Evolutionary conservation across 768 basidiomycete genomes (phyloP).

Genomic region (Amanita brunnescens): DNA sequence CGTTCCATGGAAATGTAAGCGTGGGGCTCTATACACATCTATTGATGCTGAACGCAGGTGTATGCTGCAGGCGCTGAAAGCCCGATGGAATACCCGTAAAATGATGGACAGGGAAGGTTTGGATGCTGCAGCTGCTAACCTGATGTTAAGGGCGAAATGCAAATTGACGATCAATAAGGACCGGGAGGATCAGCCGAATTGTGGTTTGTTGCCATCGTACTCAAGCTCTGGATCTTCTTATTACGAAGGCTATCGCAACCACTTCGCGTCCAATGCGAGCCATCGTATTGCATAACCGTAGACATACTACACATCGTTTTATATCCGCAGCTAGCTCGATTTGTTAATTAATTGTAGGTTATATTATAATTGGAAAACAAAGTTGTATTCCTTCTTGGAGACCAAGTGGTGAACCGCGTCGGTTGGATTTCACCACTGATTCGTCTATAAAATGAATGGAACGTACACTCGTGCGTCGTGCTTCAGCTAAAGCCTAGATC

Average conservation of each 20-base stretch:
- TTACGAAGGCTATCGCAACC: not conserved
- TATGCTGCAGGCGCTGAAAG: not conserved
- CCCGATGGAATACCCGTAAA: not conserved
- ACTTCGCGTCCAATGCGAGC: not conserved
- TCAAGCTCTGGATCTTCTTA: not conserved
- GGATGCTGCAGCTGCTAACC: not conserved
- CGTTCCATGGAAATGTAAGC: slow-evolving; percentile 11
- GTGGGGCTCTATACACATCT: not conserved
- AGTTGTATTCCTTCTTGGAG: too few species aligned
- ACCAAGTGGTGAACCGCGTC: too few species aligned
- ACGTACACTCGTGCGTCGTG: too few species aligned
- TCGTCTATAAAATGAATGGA: too few species aligned
- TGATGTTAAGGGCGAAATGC: not conserved
- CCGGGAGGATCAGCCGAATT: too few species aligned
- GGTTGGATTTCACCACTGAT: too few species aligned
- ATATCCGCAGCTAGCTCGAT: not conserved
- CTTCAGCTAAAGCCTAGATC: too few species aligned
- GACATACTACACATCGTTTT: not conserved
- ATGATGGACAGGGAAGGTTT: not conserved
- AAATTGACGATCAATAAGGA: not conserved
- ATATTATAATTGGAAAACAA: too few species aligned
- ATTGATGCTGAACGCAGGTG: not conserved
- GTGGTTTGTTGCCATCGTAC: too few species aligned
- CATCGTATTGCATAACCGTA: not conserved
- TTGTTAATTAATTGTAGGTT: not conserved